A percentile compares a stretch with the other conserved stretches of the same genome.
These are phyloP conservation scores for Dissophora ornata DNA, from an alignment of 192 early-diverging fungal species.

Conservation along the genomic window DNA sequence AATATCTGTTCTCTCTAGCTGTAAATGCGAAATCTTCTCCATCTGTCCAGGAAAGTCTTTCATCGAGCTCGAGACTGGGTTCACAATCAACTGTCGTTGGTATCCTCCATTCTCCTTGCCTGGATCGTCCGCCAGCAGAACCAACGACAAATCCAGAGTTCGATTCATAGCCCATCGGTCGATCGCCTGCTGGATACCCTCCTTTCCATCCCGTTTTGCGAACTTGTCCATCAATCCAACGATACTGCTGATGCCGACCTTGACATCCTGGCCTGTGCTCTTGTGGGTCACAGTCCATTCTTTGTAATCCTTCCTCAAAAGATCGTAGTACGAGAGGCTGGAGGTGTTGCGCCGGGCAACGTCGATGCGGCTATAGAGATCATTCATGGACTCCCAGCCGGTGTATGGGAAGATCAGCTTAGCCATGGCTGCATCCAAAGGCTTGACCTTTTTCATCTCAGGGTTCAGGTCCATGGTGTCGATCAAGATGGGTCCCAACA, in stretches of 20 bases:
- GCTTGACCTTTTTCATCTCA: slow-evolving; percentile 57
- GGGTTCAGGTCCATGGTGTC: slow-evolving; percentile 72
- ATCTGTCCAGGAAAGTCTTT: slow-evolving; percentile 33
- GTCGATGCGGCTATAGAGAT: slow-evolving; percentile 62
- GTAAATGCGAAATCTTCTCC: slow-evolving; percentile 48
- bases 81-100: slow-evolving; percentile 68
- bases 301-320: slow-evolving; percentile 83
- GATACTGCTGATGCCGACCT: slow-evolving; percentile 73
- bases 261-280: slow-evolving; percentile 31
- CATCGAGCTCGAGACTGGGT: slow-evolving; percentile 33
- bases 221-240: slow-evolving; percentile 62
- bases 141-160: slow-evolving; percentile 59
- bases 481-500: slow-evolving; percentile 74
- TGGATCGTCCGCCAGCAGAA: slow-evolving; percentile 65
- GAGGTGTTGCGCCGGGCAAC: slow-evolving; percentile 62
- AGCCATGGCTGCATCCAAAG: slow-evolving; percentile 57
- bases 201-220: slow-evolving; percentile 57
- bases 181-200: slow-evolving; percentile 31
- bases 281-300: slow-evolving; percentile 67
- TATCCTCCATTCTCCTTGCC: slow-evolving; percentile 66
- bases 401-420: slow-evolving; percentile 56
- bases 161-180: slow-evolving; percentile 53
- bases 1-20: slow-evolving; percentile 33
- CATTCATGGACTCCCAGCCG: slow-evolving; percentile 2
- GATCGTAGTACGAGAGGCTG: slow-evolving; percentile 58